A percentile compares a stretch with the other conserved stretches of the same genome.
phyloP scores from a whole-genome alignment of 148 eudicot genomes.

The Gaultheria prostrata region DNA sequence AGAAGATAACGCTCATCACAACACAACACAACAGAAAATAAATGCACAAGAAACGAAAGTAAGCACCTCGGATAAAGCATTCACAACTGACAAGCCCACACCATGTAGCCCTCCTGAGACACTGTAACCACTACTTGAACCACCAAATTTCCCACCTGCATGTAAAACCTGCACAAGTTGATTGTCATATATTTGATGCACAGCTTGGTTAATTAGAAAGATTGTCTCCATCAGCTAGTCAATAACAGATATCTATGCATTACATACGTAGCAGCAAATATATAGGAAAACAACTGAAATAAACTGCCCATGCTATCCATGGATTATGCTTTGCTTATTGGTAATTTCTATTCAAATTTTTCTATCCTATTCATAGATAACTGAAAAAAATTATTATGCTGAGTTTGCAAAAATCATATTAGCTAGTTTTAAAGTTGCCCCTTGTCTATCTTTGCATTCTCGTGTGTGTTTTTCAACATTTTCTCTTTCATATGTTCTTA shows the following conservation, averaged over 20 bases:
- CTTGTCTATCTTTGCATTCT: too few relatives aligned
- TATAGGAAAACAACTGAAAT: not conserved
- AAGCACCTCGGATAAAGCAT: conserved; percentile 93
- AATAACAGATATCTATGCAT: conserved; percentile 9
- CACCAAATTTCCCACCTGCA: conserved; percentile 98
- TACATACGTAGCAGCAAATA: not conserved
- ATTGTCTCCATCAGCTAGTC: conserved; percentile 5
- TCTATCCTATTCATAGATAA: too few relatives aligned
- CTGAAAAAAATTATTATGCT: too few relatives aligned
- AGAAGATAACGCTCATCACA: not conserved
- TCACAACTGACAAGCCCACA: conserved; percentile 93
- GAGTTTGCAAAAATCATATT: too few relatives aligned
- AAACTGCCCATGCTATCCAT: not conserved
- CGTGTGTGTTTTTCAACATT: too few relatives aligned
- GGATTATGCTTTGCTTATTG: not conserved
- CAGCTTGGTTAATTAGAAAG: not conserved
- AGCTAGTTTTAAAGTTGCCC: too few relatives aligned
- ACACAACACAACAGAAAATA: not conserved
- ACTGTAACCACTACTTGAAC: conserved; percentile 91
- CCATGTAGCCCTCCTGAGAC: conserved; percentile 99
- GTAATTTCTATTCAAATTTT: not conserved
- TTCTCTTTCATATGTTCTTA: too few relatives aligned
- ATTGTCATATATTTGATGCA: not conserved
- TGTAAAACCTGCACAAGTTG: conserved; percentile 74
- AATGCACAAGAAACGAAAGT: conserved; percentile 4